Conservation (phyloP, 106 monocot genomes). For the Acorus calamus region DNA sequence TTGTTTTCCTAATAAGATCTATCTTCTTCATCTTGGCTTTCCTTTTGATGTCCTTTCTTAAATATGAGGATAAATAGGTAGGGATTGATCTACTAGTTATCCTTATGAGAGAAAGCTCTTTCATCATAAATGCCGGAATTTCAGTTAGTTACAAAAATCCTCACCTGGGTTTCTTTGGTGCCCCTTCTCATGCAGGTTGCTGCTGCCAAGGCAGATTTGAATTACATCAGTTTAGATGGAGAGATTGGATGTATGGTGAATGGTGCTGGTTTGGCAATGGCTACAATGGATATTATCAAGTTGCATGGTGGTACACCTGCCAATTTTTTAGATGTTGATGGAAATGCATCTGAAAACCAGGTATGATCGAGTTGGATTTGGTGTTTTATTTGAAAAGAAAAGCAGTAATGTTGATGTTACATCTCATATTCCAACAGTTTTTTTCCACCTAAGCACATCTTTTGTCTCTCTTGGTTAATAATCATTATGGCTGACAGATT, state of each 20-base stretch:
- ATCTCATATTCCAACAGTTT: too few species aligned
- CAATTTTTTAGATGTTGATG: constrained; percentile 90
- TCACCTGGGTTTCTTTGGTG: constrained; percentile 3
- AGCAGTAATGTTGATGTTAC: not conserved
- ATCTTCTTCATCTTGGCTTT: too few species aligned
- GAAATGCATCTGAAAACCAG: constrained; percentile 96
- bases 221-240: constrained; percentile 78
- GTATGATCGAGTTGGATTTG: constrained; percentile 15
- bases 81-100: too few species aligned
- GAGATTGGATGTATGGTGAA: constrained; percentile 99
- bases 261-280: constrained; percentile 98
- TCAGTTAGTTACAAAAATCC: not conserved
- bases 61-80: too few species aligned
- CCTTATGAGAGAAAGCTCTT: too few species aligned
- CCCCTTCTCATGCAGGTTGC: constrained; percentile 41
- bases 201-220: constrained; percentile 72
- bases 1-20: too few species aligned
- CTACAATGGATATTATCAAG: constrained; percentile 98
- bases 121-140: too few species aligned
- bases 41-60: too few species aligned
- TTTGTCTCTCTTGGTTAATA: too few species aligned
- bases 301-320: constrained; percentile 97
- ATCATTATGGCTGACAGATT: too few species aligned
- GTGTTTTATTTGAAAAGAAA: not conserved
- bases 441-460: too few species aligned